Percentiles rank a stretch among this genome's conserved stretches.
These are phyloP conservation scores for Fusarium napiforme DNA, from an alignment of 2,329 filamentous ascomycete genomes.

Conservation along the genomic window DNA sequence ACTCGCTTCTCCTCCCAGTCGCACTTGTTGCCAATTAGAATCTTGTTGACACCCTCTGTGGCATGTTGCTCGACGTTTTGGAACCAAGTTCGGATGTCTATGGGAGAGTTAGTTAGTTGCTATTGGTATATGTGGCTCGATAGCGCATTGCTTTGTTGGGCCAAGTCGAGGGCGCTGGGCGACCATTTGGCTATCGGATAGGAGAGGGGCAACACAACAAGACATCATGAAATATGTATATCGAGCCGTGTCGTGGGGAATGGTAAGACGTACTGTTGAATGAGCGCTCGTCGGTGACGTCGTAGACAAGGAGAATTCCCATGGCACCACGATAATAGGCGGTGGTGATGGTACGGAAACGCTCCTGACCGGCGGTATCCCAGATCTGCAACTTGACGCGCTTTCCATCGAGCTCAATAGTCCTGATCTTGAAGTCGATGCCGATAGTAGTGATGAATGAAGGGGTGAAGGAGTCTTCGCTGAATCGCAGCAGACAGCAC, in stretches of 20 bases:
- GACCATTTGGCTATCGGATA: neutral
- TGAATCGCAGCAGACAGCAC: constrained; percentile 95
- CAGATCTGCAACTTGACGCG: constrained; percentile 99
- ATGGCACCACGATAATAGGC: constrained; percentile 98
- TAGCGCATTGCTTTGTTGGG: constrained; percentile 5
- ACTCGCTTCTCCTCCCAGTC: constrained; percentile 99
- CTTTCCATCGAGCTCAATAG: constrained; percentile 98
- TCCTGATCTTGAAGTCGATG: constrained; percentile 99
- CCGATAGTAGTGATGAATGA: constrained; percentile 99
- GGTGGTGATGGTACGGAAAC: constrained; percentile 98
- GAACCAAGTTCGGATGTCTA: constrained; percentile 99
- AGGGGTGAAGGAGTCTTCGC: constrained; percentile 96
- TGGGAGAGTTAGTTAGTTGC: constrained; percentile 17
- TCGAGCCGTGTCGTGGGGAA: neutral
- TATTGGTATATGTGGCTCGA: constrained; percentile 6
- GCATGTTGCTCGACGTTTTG: constrained; percentile 98
- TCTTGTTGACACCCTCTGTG: constrained; percentile 99
- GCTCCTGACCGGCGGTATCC: constrained; percentile 98
- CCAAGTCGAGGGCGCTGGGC: neutral
- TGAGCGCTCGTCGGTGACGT: constrained; percentile 95
- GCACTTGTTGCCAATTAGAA: constrained; percentile 99
- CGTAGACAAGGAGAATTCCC: constrained; percentile 97
- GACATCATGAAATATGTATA: neutral
- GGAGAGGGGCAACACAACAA: neutral
- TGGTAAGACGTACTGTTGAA: constrained; percentile 80